Percentiles rank a stretch among this genome's conserved stretches.
Conservation (phyloP, 805 yeast genomes). For the Ogataea paradorogensis region DNA sequence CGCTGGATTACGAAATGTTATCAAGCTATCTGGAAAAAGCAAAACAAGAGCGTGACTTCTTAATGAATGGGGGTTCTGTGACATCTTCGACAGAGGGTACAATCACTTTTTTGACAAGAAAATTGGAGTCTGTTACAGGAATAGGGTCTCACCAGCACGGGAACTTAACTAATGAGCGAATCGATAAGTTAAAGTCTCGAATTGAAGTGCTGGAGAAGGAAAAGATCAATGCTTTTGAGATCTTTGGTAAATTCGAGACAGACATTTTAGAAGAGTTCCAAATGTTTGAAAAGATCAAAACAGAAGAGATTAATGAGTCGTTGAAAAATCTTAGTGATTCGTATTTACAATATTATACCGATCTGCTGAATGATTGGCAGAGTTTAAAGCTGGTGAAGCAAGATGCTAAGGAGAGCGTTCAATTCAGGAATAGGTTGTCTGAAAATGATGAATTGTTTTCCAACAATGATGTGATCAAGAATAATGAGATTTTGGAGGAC, state of each 20-base stretch:
- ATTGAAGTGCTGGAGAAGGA: slow-evolving; percentile 46
- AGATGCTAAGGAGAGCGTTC: slow-evolving; percentile 1
- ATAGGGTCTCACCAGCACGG: slow-evolving; percentile 39
- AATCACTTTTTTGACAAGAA: slow-evolving; percentile 38
- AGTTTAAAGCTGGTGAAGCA: slow-evolving; percentile 25
- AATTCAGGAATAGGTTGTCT: slow-evolving; percentile 20
- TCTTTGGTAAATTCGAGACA: slow-evolving; percentile 45
- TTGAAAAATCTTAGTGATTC: slow-evolving; percentile 71
- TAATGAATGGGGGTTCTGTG: slow-evolving; percentile 35
- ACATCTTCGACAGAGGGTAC: slow-evolving; percentile 36
- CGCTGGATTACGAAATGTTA: slow-evolving; percentile 84
- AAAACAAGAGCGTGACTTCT: slow-evolving; percentile 51
- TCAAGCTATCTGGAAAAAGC: slow-evolving; percentile 76
- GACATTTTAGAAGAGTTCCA: slow-evolving; percentile 50
- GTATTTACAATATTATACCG: slow-evolving; percentile 69
- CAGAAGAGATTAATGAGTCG: slow-evolving; percentile 69
- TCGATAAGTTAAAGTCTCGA: slow-evolving; percentile 38
- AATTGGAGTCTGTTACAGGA: slow-evolving; percentile 47
- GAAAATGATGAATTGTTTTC: slow-evolving; percentile 26
- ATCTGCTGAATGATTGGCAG: slow-evolving; percentile 69
- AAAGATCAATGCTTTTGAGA: slow-evolving; percentile 39
- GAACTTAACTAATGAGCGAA: slow-evolving; percentile 42
- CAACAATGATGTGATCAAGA: slow-evolving; percentile 28
- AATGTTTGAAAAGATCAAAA: slow-evolving; percentile 76
- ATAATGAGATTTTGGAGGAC: slow-evolving; percentile 25